These are phyloP conservation scores for Pyrenochaeta sp. DNA, from an alignment of 2,329 filamentous ascomycete species.

Conservation along the genomic window DNA sequence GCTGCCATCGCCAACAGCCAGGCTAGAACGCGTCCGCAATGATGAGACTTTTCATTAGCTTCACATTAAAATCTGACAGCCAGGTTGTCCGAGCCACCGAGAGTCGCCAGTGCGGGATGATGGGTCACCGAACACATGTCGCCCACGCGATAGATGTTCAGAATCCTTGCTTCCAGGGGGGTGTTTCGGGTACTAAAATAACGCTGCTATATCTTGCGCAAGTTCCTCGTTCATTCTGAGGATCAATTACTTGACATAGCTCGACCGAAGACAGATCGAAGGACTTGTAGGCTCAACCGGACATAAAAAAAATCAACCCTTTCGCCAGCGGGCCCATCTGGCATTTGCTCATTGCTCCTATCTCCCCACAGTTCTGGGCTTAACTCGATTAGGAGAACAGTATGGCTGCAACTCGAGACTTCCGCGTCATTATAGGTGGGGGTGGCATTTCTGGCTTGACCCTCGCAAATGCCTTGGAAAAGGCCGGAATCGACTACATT, in stretches of 20 bases:
- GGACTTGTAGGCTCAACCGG: too few relatives aligned
- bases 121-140: not conserved
- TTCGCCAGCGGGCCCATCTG: too few relatives aligned
- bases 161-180: too few relatives aligned
- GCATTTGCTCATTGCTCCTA: not conserved
- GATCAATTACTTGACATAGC: not conserved
- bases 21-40: too few relatives aligned
- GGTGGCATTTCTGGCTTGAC: constrained; percentile 21
- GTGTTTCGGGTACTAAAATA: not conserved
- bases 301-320: too few relatives aligned
- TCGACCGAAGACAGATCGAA: too few relatives aligned
- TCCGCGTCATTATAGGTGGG: constrained; percentile 17
- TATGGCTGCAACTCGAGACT: not conserved
- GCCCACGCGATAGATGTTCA: not conserved
- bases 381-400: not conserved
- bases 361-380: not conserved
- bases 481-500: constrained; percentile 17
- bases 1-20: too few relatives aligned
- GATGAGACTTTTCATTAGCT: not conserved
- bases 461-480: constrained; percentile 16
- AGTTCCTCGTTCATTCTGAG: not conserved
- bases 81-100: not conserved
- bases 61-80: not conserved
- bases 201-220: not conserved
- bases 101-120: not conserved